Percentiles rank a stretch among this genome's conserved stretches.
Conservation (phyloP, 2,329 filamentous ascomycete genomes). For the Xylariaceae sp. region DNA sequence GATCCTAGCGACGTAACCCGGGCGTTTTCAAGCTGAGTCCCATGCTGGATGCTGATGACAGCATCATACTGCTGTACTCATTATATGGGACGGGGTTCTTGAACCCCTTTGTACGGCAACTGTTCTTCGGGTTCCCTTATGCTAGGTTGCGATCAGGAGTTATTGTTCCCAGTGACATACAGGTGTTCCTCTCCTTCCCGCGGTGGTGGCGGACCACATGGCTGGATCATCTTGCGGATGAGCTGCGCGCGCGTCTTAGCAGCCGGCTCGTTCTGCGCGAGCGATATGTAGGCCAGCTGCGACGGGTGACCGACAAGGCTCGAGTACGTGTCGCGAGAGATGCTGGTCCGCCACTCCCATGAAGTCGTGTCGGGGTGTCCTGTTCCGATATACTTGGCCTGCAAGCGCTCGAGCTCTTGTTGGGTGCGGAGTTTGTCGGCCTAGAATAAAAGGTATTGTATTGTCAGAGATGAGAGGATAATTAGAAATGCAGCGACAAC, state of each 20-base stretch:
- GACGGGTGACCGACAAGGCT: constrained; percentile 87
- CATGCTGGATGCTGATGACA: no score
- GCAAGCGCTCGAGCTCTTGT: constrained; percentile 94
- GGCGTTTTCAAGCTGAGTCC: no score
- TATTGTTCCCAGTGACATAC: constrained; percentile 12
- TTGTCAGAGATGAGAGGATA: not conserved
- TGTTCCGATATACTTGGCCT: constrained; percentile 92
- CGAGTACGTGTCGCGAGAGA: constrained; percentile 86
- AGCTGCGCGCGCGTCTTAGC: constrained; percentile 74
- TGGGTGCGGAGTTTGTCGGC: constrained; percentile 97
- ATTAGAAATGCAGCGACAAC: not conserved
- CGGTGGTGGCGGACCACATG: constrained; percentile 52
- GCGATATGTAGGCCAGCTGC: constrained; percentile 79
- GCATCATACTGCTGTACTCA: no score
- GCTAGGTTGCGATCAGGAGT: no score
- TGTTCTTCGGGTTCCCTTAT: no score
- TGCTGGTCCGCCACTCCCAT: constrained; percentile 96
- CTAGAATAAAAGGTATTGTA: constrained; percentile 1
- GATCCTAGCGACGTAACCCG: no score
- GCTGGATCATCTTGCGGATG: constrained; percentile 73
- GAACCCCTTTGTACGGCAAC: no score
- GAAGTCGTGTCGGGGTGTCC: constrained; percentile 95
- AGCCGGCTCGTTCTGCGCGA: constrained; percentile 79
- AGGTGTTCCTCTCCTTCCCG: constrained; percentile 43
- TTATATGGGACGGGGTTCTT: no score